phyloP scores from a whole-genome alignment of 2,329 filamentous ascomycete species.

The Chaetothyriales sp. region DNA sequence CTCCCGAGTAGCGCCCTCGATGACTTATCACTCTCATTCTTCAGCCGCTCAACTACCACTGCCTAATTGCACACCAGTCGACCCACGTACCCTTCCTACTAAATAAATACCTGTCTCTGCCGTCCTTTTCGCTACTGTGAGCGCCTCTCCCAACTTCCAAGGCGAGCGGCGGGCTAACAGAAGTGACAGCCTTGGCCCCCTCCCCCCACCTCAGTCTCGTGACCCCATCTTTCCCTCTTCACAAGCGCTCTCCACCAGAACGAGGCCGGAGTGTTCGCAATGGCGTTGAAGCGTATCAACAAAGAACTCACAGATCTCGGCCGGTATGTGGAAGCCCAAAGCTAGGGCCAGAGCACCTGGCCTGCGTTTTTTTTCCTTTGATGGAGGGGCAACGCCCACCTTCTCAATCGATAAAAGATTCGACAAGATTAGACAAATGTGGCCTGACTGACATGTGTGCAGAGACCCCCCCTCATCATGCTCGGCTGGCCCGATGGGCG shows the following conservation, averaged over 20 bases:
- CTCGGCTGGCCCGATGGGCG: slow-evolving; percentile 90
- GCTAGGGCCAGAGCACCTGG: not conserved
- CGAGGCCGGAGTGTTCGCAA: slow-evolving; percentile 18
- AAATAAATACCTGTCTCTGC: not conserved
- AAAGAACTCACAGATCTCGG: slow-evolving; percentile 39
- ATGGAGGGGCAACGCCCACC: not conserved
- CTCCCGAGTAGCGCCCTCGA: not conserved
- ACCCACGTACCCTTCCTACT: not conserved
- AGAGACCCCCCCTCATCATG: slow-evolving; percentile 98
- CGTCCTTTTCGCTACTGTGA: not conserved
- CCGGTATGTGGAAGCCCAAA: slow-evolving; percentile 27
- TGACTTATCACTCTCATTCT: not conserved
- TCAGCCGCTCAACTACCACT: not conserved
- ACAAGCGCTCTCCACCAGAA: slow-evolving; percentile 2
- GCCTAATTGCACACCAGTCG: not conserved
- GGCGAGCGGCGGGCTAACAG: not conserved
- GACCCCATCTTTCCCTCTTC: slow-evolving; percentile 7
- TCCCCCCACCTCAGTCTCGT: not conserved
- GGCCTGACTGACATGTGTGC: slow-evolving; percentile 5
- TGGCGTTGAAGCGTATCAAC: slow-evolving; percentile 40
- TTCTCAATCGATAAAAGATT: not conserved
- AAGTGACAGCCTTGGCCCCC: not conserved
- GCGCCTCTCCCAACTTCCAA: not conserved
- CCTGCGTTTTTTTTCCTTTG: too few relatives aligned
- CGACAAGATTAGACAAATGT: not conserved